Percentiles rank a stretch among this genome's conserved stretches.
phyloP scores from a whole-genome alignment of 208 protist species.

The Polymyxa betae region DNA sequence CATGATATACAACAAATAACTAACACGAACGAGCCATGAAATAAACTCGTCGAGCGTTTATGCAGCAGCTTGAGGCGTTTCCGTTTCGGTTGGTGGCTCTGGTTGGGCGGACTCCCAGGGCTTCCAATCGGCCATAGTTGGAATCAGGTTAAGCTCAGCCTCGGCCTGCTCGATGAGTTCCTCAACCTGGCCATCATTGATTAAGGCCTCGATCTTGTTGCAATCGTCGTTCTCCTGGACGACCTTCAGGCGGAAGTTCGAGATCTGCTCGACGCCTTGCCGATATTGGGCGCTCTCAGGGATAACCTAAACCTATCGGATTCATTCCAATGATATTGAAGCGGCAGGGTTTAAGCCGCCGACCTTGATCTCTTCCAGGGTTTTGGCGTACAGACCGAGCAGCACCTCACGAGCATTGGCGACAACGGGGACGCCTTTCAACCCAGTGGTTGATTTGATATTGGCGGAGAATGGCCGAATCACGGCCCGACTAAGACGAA shows the following conservation, averaged over 20 bases:
- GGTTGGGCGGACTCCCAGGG: conserved; percentile 24
- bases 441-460: neutral
- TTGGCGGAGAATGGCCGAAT: too few species aligned
- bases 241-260: conserved; percentile 20
- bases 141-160: conserved; percentile 1
- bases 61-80: too few species aligned
- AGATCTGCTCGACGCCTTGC: neutral
- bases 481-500: too few species aligned
- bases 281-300: conserved; percentile 30
- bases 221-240: neutral
- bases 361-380: conserved; percentile 45
- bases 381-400: neutral
- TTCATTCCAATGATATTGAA: neutral
- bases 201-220: neutral
- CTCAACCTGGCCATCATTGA: conserved; percentile 48
- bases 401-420: conserved; percentile 16
- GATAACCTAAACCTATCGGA: neutral
- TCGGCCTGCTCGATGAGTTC: conserved; percentile 42
- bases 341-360: too few species aligned
- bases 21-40: neutral
- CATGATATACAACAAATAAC: neutral
- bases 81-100: neutral
- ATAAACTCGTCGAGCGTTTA: too few species aligned
- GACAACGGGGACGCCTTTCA: neutral
- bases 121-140: conserved; percentile 10